Conservation (phyloP, 2,329 filamentous ascomycete species). For the Fusarium oxysporum region DNA sequence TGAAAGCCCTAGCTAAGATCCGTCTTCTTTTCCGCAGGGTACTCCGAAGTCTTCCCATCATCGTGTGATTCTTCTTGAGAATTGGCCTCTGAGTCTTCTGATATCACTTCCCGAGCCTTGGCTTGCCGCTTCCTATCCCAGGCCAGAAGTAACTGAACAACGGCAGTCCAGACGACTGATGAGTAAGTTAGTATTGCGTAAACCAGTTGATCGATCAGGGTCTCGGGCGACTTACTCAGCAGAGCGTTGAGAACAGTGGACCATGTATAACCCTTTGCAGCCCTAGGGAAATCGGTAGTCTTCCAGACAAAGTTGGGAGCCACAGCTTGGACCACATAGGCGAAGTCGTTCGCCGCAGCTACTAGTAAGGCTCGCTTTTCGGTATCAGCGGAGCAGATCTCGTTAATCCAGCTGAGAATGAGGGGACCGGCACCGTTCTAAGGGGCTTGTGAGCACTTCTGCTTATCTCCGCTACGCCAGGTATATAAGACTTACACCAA, state of each 20-base stretch:
- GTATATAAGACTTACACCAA: conserved; percentile 27
- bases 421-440: conserved; percentile 33
- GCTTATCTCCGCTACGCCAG: rapidly evolving
- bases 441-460: neutral
- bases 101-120: neutral
- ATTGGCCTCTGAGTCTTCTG: neutral
- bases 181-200: neutral
- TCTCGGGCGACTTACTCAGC: neutral
- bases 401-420: conserved; percentile 41
- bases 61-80: neutral
- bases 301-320: conserved; percentile 14
- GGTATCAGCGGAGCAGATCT: conserved; percentile 37
- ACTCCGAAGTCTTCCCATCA: rapidly evolving
- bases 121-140: neutral
- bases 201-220: rapidly evolving
- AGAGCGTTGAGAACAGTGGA: neutral
- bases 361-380: conserved; percentile 38
- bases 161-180: neutral
- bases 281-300: neutral
- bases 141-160: neutral
- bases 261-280: neutral
- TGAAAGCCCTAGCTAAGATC: neutral
- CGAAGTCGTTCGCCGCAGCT: conserved; percentile 15
- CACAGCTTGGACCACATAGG: conserved; percentile 37
- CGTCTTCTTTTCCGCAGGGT: neutral